Conservation (phyloP, 2,329 filamentous ascomycete species). For the Penicillium sclerotigenum region DNA sequence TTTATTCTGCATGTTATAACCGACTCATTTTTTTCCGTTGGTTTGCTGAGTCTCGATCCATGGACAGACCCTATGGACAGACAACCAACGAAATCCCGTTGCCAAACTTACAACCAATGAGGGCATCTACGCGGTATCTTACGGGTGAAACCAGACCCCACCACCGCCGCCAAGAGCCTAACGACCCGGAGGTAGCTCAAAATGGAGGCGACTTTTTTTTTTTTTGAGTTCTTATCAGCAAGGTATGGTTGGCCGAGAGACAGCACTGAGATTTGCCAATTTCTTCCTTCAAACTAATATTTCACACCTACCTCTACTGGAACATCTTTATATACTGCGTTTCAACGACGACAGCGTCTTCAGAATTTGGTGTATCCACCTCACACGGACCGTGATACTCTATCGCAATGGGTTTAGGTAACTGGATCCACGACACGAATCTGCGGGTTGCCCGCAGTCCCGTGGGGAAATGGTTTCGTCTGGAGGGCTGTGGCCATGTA, state of each 20-base stretch:
- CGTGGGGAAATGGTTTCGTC: constrained; percentile 70
- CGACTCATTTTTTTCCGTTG: background rate
- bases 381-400: background rate
- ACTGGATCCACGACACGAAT: constrained; percentile 29
- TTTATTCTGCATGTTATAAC: background rate
- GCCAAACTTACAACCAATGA: constrained; percentile 16
- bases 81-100: constrained; percentile 2
- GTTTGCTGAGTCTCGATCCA: constrained; percentile 12
- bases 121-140: background rate
- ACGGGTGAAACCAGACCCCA: background rate
- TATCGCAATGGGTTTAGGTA: constrained; percentile 15
- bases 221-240: constrained; percentile 18
- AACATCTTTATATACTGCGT: constrained; percentile 14
- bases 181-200: constrained; percentile 8
- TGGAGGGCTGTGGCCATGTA: constrained; percentile 81
- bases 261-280: background rate
- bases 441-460: constrained; percentile 58
- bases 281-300: constrained; percentile 7
- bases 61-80: background rate
- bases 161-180: constrained; percentile 14
- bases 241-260: constrained; percentile 13
- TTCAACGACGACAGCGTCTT: constrained; percentile 6
- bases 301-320: background rate
- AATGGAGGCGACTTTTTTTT: constrained; percentile 8
- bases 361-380: background rate